Base-by-base conservation (phyloP, 345 rosid genomes). In the Eucalyptus cladocalyx region DNA sequence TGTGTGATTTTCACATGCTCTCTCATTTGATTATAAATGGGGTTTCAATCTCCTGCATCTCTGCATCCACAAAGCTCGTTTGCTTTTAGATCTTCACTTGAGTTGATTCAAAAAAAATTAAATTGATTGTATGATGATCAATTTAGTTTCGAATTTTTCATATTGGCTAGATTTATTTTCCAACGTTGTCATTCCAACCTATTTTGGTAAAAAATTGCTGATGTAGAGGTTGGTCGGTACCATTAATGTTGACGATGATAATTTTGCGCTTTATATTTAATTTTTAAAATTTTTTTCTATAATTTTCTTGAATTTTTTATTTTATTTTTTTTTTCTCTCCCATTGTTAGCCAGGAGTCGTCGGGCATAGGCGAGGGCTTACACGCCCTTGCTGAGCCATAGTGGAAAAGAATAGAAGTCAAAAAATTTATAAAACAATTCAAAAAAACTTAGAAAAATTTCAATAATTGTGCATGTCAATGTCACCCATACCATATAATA, bases 51-150 rank as follows among this genome's bases (percentile, higher is more conserved):
- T 15, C 76, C 11, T 14, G 21, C 80, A 67, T 32, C 42, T 32
- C 23, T 67, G 40, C 23, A 67, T 67, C 11, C 40, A 67, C 10
- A 2, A 32, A 67, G 80, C 11, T 67, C 23, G 23, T 32, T 19
- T 32, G 80, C 12, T 17, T 67, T 32, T 18, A 32, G 23, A 67
- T 67, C 23, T 32, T 67, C 80, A 67, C 80, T 32, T 18, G 42
- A 67, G 23, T 32, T 53, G 26, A 53, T 53, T 1, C 2, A 53
- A 53, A 19, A 19, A 53, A 2, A 51, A 3, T 53, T 34, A 19
- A 19, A 72, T 18, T 37, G 5, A 37, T 34, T 19, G 2, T 11
- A 34, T 5, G 11, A 19, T 5, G 0, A 0, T 3, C 2, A 34
- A 69, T 69, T 34, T 11, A 34, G 4, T 34, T 10, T 9, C 6